Percentiles rank a stretch among this genome's conserved stretches.
Conservation (phyloP, 2,329 filamentous ascomycete genomes). For the Dothiorella sarmentorum region DNA sequence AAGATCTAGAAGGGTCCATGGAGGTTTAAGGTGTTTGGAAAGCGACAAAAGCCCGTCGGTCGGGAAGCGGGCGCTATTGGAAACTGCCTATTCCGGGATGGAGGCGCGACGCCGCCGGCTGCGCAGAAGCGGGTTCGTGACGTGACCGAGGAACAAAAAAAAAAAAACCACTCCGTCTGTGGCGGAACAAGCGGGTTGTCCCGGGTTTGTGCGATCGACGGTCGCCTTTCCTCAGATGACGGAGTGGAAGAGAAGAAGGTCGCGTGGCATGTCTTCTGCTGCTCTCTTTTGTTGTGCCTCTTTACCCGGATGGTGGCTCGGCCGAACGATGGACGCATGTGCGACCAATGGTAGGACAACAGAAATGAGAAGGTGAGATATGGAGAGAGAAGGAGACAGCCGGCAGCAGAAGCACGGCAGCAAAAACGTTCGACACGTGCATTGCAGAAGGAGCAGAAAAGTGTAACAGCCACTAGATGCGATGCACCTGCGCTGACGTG, state of each 20-base stretch:
- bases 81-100: background rate
- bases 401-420: background rate
- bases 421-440: background rate
- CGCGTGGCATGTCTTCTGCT: too few species aligned
- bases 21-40: too few species aligned
- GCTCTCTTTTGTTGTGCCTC: too few species aligned
- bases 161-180: background rate
- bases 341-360: background rate
- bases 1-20: too few species aligned
- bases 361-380: background rate
- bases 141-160: background rate
- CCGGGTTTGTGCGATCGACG: too few species aligned
- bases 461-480: background rate
- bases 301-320: too few species aligned
- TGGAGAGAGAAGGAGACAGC: background rate
- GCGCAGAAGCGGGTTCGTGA: background rate
- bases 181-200: too few species aligned
- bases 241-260: too few species aligned
- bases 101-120: background rate
- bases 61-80: conserved; percentile 15
- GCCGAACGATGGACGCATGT: too few species aligned
- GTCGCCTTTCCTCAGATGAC: too few species aligned
- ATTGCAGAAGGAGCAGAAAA: background rate
- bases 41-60: too few species aligned
- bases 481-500: conserved; percentile 6